Conservation (phyloP, 2,329 filamentous ascomycete genomes). For the Teratosphaeria viscida region DNA sequence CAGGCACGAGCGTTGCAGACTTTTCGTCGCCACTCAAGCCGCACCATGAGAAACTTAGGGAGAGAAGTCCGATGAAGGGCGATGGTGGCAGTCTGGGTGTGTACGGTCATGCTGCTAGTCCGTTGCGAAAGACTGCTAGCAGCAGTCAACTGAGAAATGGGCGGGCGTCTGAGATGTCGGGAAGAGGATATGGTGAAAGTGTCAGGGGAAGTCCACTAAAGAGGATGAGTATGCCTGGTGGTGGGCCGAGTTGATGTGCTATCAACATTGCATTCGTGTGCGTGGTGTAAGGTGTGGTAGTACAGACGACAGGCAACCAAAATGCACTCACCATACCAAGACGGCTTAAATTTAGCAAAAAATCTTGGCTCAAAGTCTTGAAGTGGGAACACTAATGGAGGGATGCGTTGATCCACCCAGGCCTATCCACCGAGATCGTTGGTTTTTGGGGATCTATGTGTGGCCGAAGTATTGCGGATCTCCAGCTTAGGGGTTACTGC, state of each 20-base stretch:
- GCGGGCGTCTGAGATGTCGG: not conserved
- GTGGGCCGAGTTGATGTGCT: conserved; percentile 5
- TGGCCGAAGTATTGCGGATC: no score
- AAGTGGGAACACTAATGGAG: no score
- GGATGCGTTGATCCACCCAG: no score
- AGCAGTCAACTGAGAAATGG: conserved; percentile 36
- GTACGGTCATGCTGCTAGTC: conserved; percentile 69
- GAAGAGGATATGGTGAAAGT: conserved; percentile 12
- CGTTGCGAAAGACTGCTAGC: conserved; percentile 66
- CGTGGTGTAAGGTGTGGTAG: no score
- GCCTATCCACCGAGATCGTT: no score
- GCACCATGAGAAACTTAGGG: conserved; percentile 34
- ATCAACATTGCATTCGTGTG: not conserved
- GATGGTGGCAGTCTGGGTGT: conserved; percentile 73
- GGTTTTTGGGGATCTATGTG: no score
- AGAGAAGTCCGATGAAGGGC: conserved; percentile 41
- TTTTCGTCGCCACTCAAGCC: conserved; percentile 39
- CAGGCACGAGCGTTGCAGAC: conserved; percentile 23
- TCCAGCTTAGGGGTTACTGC: no score
- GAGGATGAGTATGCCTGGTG: conserved; percentile 29
- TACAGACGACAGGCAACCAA: no score
- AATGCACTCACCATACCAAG: no score
- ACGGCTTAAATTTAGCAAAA: no score
- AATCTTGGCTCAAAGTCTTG: no score
- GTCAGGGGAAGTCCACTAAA: conserved; percentile 33